A percentile compares a stretch with the other conserved stretches of the same genome.
These are phyloP conservation scores for Phytophthora crassamura DNA, from an alignment of 352 stramenopile species.

Conservation along the genomic window DNA sequence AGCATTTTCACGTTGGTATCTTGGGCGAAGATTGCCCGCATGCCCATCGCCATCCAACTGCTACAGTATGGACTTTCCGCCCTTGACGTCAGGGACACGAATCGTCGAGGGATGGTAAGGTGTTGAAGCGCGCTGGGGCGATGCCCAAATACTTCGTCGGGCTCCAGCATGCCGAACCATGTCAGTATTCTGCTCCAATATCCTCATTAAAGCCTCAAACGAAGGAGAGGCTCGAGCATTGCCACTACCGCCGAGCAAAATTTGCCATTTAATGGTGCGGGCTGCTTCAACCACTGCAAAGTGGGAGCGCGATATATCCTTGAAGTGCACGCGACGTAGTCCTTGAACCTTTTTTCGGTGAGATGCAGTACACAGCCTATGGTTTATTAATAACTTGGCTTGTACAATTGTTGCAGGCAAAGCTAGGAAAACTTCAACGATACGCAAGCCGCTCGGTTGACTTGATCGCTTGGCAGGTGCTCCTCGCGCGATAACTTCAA, in stretches of 20 bases:
- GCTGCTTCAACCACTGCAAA: slow-evolving; percentile 15
- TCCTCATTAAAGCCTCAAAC: no score
- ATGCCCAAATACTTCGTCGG: no score
- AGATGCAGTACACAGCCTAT: background rate
- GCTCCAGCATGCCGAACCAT: no score
- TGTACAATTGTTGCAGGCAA: slow-evolving; percentile 16
- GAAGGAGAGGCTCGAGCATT: no score
- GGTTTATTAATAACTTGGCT: background rate
- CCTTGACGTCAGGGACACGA: no score
- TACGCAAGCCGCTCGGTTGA: slow-evolving; percentile 20
- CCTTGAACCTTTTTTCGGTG: no score
- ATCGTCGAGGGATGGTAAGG: no score
- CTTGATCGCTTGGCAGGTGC: slow-evolving; percentile 6
- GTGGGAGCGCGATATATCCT: background rate
- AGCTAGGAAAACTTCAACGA: slow-evolving; percentile 35
- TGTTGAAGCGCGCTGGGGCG: no score
- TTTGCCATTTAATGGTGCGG: slow-evolving; percentile 1
- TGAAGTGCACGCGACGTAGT: slow-evolving; percentile 24
- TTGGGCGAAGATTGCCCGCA: slow-evolving; percentile 14
- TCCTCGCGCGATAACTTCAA: slow-evolving; percentile 27
- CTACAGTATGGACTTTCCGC: slow-evolving; percentile 17
- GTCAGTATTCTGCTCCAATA: no score
- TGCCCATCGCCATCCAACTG: slow-evolving; percentile 14
- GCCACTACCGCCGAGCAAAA: no score
- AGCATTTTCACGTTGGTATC: slow-evolving; percentile 26